phyloP scores from a whole-genome alignment of 2,329 filamentous ascomycete species.

The Xylariaceae sp. region DNA sequence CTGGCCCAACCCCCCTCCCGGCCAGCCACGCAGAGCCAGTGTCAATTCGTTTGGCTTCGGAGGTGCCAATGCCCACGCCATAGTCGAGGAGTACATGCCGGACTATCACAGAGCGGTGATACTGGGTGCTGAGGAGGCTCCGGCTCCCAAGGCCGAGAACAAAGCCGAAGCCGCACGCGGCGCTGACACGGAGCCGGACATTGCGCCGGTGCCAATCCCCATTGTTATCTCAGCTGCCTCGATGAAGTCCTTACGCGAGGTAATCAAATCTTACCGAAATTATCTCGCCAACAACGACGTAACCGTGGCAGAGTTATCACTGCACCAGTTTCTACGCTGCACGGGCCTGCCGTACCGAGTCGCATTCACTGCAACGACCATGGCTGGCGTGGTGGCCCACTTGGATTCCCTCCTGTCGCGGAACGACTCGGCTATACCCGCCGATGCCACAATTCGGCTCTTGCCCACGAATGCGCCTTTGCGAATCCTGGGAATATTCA shows the following conservation, averaged over 20 bases:
- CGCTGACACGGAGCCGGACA: not conserved
- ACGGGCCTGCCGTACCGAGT: conserved; percentile 31
- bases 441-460: conserved; percentile 20
- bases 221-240: conserved; percentile 36
- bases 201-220: conserved; percentile 21
- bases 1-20: conserved; percentile 33
- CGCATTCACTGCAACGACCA: conserved; percentile 24
- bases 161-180: not conserved
- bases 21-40: conserved; percentile 37
- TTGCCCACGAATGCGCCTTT: conserved; percentile 15
- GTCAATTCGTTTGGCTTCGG: conserved; percentile 44
- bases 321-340: conserved; percentile 29
- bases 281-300: conserved; percentile 24
- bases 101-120: conserved; percentile 29
- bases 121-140: no score
- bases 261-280: conserved; percentile 24
- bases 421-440: conserved; percentile 5
- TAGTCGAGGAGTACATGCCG: conserved; percentile 36
- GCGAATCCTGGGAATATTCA: conserved; percentile 31
- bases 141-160: no score
- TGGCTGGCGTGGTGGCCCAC: conserved; percentile 17
- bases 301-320: conserved; percentile 25
- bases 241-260: conserved; percentile 28
- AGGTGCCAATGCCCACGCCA: conserved; percentile 40
- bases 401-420: conserved; percentile 26